These are phyloP conservation scores for Amanita molliuscula DNA, from an alignment of 768 basidiomycete genomes.

Conservation along the genomic window DNA sequence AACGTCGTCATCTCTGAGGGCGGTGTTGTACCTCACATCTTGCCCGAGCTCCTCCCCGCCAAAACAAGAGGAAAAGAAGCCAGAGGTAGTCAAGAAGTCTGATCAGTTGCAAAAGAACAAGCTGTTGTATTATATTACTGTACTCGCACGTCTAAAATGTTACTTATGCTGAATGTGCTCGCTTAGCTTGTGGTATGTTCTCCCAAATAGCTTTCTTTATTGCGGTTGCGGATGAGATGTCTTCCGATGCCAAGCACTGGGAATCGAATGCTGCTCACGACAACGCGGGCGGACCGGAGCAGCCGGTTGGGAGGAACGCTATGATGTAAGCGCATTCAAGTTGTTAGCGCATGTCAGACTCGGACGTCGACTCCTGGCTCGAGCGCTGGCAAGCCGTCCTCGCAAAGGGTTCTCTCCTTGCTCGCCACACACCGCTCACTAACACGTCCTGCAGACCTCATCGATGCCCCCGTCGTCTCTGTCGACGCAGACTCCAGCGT, in stretches of 20 bases:
- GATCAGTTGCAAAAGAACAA: background rate
- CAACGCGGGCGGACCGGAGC: too few relatives aligned
- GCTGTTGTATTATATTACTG: background rate
- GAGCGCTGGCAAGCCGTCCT: slow-evolving; percentile 43
- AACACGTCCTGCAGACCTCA: slow-evolving; percentile 38
- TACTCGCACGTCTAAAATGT: background rate
- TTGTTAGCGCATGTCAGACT: slow-evolving; percentile 8
- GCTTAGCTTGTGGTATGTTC: too few relatives aligned
- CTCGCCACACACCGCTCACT: background rate
- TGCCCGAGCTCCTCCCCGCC: slow-evolving; percentile 29
- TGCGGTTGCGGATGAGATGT: too few relatives aligned
- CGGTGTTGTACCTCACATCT: slow-evolving; percentile 48
- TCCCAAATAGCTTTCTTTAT: too few relatives aligned
- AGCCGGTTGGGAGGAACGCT: too few relatives aligned
- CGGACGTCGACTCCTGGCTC: slow-evolving; percentile 38
- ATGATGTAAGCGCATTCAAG: too few relatives aligned
- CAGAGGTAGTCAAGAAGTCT: slow-evolving; percentile 13
- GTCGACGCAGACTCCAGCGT: slow-evolving; percentile 67
- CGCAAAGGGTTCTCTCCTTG: slow-evolving; percentile 36
- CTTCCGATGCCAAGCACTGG: too few relatives aligned
- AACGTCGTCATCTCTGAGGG: slow-evolving; percentile 86
- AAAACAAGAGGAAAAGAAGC: slow-evolving; percentile 24
- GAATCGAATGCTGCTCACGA: too few relatives aligned
- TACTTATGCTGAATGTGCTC: too few relatives aligned
- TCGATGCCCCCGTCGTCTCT: slow-evolving; percentile 56